A percentile compares a stretch with the other conserved stretches of the same genome.
These are phyloP conservation scores for Corylus americana DNA, from an alignment of 306 rosid genomes.

Conservation along the genomic window DNA sequence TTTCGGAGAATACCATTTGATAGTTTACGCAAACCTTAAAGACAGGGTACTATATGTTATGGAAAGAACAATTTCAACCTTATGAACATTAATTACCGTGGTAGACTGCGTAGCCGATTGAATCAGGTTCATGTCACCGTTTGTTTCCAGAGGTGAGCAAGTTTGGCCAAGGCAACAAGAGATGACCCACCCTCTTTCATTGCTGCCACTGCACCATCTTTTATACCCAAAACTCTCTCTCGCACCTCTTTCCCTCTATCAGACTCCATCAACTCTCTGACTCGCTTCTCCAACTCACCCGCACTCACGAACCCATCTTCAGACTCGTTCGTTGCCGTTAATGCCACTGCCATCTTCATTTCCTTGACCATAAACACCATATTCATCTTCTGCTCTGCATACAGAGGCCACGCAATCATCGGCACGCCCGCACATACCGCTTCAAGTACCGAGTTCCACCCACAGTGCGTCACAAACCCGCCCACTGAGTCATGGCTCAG, in stretches of 20 bases:
- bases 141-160: not conserved
- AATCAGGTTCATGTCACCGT: not conserved
- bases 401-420: constrained; percentile 41
- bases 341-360: constrained; percentile 14
- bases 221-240: not conserved
- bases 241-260: constrained; percentile 14
- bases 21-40: no score
- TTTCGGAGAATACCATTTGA: no score
- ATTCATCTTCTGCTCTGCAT: constrained; percentile 38
- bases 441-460: constrained; percentile 43
- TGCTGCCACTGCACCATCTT: not conserved
- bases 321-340: not conserved
- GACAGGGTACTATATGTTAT: no score
- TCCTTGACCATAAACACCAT: constrained; percentile 18
- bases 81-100: no score
- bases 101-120: no score
- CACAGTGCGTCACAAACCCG: constrained; percentile 41
- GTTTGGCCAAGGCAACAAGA: not conserved
- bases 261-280: constrained; percentile 38
- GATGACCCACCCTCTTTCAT: not conserved
- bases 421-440: constrained; percentile 26
- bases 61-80: no score
- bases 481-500: constrained; percentile 26
- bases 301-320: constrained; percentile 22
- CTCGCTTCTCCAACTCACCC: constrained; percentile 37